Conservation (phyloP, 176 grass and related monocot species). For the Eremochloa ophiuroides region DNA sequence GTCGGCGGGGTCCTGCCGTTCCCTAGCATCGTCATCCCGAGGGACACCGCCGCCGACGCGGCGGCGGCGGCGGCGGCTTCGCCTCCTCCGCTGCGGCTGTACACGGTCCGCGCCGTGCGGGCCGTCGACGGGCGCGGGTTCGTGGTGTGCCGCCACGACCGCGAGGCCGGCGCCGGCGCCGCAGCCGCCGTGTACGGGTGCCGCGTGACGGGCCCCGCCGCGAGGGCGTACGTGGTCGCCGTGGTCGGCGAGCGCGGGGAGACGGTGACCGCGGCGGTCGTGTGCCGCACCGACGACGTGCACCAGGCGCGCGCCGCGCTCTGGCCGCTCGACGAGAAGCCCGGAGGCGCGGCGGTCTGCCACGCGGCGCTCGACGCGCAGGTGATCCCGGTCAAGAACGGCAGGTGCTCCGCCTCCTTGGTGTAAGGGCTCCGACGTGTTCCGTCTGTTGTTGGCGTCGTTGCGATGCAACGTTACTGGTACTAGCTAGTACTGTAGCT, state of each 20-base stretch:
- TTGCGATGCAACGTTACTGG: background rate
- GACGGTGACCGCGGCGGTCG: background rate
- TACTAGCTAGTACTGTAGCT: no score
- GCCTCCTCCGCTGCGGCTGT: background rate
- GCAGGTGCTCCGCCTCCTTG: background rate
- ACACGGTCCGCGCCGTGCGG: conserved; percentile 12
- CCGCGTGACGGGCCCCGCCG: background rate
- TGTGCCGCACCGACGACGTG: conserved; percentile 21
- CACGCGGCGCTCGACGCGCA: background rate
- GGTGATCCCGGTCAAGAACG: background rate
- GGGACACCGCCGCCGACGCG: background rate
- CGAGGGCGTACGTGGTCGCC: conserved; percentile 9
- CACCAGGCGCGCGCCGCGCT: background rate
- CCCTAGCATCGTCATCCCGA: background rate
- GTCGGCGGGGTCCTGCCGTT: conserved; percentile 24
- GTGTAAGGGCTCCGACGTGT: background rate
- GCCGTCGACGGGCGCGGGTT: conserved; percentile 15
- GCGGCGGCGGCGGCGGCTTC: background rate
- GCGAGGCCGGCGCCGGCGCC: background rate
- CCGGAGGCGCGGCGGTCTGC: background rate
- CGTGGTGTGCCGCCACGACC: conserved; percentile 23
- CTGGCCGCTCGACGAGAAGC: background rate
- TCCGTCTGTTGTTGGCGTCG: background rate
- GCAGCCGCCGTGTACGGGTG: conserved; percentile 19
- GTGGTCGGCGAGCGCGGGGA: background rate